Evolutionary conservation across 192 early-diverging fungal genomes (phyloP).

Genomic region (Bifiguratus adelaidae): DNA sequence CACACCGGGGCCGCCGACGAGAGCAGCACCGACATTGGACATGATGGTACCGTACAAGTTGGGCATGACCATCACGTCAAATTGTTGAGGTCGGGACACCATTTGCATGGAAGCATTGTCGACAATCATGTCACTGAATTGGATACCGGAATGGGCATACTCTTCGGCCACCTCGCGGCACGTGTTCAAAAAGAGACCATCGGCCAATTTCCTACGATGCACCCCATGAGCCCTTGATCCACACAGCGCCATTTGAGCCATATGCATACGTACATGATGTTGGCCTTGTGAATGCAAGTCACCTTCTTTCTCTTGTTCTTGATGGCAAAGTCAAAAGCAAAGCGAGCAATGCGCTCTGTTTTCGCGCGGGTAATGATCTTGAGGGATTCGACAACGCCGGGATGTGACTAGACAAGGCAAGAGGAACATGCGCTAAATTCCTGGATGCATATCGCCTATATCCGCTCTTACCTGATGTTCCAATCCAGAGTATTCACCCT

Average conservation of each 20-base stretch:
- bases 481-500: constrained; percentile 98
- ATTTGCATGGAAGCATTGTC: constrained; percentile 99
- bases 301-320: constrained; percentile 98
- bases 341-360: constrained; percentile 98
- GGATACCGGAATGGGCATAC: constrained; percentile 80
- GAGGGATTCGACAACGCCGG: constrained; percentile 96
- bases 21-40: constrained; percentile 94
- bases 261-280: constrained; percentile 77
- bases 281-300: constrained; percentile 98
- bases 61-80: constrained; percentile 99
- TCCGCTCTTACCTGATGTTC: constrained; percentile 70
- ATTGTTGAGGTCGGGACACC: constrained; percentile 94
- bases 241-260: not conserved
- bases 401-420: constrained; percentile 57
- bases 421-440: not conserved
- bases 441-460: not conserved
- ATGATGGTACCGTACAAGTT: constrained; percentile 99
- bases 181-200: constrained; percentile 95
- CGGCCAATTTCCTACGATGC: constrained; percentile 75
- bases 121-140: constrained; percentile 99
- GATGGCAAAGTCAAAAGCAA: constrained; percentile 97
- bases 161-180: constrained; percentile 94
- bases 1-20: constrained; percentile 93
- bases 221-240: not conserved
- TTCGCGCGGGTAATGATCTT: constrained; percentile 96